Conservation (phyloP, 106 monocot species). For the Platanthera guangdongensis region DNA sequence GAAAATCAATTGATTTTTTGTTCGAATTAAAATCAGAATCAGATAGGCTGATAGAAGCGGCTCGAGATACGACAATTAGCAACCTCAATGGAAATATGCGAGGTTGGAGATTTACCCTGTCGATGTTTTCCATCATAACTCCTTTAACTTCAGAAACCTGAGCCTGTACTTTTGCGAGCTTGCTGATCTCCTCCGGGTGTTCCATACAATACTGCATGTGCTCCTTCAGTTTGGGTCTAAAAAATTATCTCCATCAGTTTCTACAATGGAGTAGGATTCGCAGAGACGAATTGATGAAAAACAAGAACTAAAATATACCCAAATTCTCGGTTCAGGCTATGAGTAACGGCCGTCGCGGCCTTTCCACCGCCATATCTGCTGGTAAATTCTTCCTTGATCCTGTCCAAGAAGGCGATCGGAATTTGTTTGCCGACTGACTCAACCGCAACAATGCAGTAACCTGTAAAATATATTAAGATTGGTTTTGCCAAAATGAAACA, state of each 20-base stretch:
- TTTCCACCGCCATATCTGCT: conserved; percentile 73
- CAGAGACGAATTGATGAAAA: background rate
- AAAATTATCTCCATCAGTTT: background rate
- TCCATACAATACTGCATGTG: conserved; percentile 85
- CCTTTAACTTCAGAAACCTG: conserved; percentile 87
- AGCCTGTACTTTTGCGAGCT: conserved; percentile 71
- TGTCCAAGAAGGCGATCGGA: conserved; percentile 69
- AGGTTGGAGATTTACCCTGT: conserved; percentile 33
- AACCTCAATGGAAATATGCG: background rate
- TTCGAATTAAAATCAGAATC: background rate
- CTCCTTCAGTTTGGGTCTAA: conserved; percentile 73
- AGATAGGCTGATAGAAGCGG: background rate
- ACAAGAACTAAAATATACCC: conserved; percentile 23
- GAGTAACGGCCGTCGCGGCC: conserved; percentile 54
- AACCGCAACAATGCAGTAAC: conserved; percentile 32
- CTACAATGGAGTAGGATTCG: background rate
- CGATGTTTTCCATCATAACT: conserved; percentile 83
- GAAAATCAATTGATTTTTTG: too few relatives aligned
- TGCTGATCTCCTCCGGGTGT: conserved; percentile 79
- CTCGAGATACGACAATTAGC: too few relatives aligned
- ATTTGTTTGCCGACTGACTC: conserved; percentile 67
- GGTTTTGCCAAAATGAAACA: background rate
- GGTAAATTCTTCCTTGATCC: conserved; percentile 75
- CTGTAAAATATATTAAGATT: conserved; percentile 9
- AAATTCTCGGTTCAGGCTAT: conserved; percentile 62